phyloP scores from a whole-genome alignment of 139 green algal species.

The Trebouxia sp. region DNA sequence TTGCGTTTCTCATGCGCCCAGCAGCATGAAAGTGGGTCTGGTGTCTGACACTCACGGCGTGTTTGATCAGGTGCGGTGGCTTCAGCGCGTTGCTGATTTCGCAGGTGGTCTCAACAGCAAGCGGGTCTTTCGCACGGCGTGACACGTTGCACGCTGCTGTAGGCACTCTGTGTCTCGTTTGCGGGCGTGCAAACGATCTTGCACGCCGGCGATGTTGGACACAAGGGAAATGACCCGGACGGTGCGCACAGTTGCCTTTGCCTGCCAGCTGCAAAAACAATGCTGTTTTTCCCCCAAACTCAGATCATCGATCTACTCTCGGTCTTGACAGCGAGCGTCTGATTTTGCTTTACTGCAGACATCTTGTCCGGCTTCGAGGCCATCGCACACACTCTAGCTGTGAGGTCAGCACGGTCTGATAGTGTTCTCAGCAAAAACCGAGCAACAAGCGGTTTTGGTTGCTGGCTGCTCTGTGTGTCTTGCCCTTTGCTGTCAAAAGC shows the following conservation, averaged over 20 bases:
- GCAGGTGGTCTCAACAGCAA: no score
- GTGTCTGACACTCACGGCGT: conserved; percentile 34
- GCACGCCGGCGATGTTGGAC: conserved; percentile 49
- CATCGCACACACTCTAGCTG: neutral
- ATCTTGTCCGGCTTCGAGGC: neutral
- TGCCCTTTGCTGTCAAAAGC: no score
- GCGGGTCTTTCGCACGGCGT: no score
- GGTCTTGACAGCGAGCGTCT: no score
- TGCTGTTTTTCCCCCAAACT: conserved; percentile 1
- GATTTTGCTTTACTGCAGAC: neutral
- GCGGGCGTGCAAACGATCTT: conserved; percentile 10
- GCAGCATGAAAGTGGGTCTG: neutral
- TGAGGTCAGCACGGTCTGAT: no score
- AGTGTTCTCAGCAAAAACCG: no score
- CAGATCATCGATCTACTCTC: neutral
- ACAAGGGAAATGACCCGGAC: conserved; percentile 34
- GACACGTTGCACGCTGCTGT: neutral
- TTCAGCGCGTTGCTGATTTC: neutral
- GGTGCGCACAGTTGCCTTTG: conserved; percentile 19
- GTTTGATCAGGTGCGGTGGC: conserved; percentile 9
- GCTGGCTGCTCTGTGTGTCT: no score
- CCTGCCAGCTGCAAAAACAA: conserved; percentile 21
- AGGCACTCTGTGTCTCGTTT: neutral
- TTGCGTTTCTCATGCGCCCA: neutral
- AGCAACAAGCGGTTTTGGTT: no score